Percentiles rank a stretch among this genome's conserved stretches.
These are phyloP conservation scores for Dictyostelium intermedium DNA, from an alignment of 78 protist genomes.

Conservation along the genomic window DNA sequence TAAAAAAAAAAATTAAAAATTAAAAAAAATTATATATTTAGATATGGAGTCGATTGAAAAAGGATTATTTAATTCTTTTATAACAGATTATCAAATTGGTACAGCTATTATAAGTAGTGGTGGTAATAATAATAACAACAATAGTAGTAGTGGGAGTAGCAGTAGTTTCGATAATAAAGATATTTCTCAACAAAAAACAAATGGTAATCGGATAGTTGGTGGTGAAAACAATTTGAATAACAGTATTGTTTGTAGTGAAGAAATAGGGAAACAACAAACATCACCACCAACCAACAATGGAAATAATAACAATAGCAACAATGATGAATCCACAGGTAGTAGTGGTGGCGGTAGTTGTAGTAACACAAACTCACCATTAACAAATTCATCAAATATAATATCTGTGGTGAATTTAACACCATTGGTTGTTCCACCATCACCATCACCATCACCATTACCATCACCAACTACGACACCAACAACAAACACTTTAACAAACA, in stretches of 20 bases:
- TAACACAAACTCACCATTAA: not conserved
- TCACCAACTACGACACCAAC: not conserved
- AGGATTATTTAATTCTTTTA: not conserved
- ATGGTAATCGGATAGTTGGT: not conserved
- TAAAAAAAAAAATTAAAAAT: too few species aligned
- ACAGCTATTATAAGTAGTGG: not conserved
- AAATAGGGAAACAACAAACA: not conserved
- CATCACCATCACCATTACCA: not conserved
- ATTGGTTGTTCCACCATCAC: not conserved
- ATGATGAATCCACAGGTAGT: not conserved
- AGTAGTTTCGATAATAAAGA: not conserved
- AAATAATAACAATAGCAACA: not conserved
- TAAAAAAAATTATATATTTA: too few species aligned
- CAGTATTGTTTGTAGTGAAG: not conserved
- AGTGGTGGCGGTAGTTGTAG: not conserved
- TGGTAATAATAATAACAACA: not conserved
- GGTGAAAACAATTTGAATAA: not conserved
- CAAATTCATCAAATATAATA: conserved; percentile 4
- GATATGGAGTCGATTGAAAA: not conserved
- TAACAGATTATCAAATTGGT: not conserved
- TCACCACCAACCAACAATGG: not conserved
- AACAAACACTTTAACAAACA: not conserved
- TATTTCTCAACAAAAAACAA: not conserved
- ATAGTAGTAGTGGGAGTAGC: not conserved
- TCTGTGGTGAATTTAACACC: not conserved